These are phyloP conservation scores for Candida corydali DNA, from an alignment of 805 yeast genomes.

Conservation along the genomic window DNA sequence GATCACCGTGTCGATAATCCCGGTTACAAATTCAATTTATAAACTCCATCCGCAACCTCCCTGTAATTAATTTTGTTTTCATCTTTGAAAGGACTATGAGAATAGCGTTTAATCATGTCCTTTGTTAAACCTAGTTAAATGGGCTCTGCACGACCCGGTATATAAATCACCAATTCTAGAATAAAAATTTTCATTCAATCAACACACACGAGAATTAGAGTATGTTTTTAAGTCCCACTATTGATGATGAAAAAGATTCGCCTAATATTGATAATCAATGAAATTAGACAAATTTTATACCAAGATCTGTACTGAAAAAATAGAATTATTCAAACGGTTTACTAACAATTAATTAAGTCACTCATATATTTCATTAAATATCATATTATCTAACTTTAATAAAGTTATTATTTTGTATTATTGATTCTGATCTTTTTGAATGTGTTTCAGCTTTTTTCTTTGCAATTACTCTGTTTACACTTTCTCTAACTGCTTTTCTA, in stretches of 20 bases:
- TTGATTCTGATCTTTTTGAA: constrained; percentile 31
- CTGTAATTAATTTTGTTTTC: too few species aligned
- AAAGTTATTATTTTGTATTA: constrained; percentile 42
- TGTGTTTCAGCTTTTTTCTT: constrained; percentile 5
- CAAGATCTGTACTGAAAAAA: constrained; percentile 6
- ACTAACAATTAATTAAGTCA: constrained; percentile 1
- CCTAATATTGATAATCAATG: constrained; percentile 5
- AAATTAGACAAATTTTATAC: constrained; percentile 4
- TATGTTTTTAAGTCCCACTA: neutral
- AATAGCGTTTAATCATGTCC: too few species aligned
- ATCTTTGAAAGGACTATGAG: too few species aligned
- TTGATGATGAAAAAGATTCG: constrained; percentile 3
- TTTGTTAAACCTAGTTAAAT: too few species aligned
- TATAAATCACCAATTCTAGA: too few species aligned
- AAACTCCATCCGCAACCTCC: too few species aligned
- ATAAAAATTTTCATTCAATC: neutral
- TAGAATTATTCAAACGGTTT: neutral
- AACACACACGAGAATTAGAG: neutral
- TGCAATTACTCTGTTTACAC: constrained; percentile 7
- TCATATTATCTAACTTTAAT: neutral
- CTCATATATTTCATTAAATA: neutral
- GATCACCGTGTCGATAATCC: too few species aligned
- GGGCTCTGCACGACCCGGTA: too few species aligned
- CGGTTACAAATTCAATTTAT: too few species aligned
- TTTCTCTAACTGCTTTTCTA: constrained; percentile 5